Conservation (phyloP, 2,329 filamentous ascomycete species). For the Mycosphaerelloides madeirae region DNA sequence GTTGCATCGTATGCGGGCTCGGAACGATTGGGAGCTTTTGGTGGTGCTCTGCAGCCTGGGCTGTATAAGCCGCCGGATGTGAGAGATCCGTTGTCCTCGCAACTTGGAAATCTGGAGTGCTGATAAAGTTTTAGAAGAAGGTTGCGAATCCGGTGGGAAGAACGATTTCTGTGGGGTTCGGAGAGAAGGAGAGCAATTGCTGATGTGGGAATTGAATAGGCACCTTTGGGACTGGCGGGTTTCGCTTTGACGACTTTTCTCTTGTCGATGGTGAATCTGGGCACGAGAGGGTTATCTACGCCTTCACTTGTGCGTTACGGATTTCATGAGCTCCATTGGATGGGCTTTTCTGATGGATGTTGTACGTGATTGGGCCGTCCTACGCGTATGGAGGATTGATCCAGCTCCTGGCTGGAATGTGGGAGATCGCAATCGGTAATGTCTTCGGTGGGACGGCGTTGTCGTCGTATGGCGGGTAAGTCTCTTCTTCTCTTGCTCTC, state of each 20-base stretch:
- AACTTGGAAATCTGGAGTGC: slow-evolving; percentile 1
- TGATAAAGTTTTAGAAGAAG: not conserved
- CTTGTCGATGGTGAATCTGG: slow-evolving; percentile 6
- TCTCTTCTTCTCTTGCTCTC: too few species aligned
- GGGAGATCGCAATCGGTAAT: slow-evolving; percentile 6
- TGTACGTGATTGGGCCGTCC: slow-evolving; percentile 3
- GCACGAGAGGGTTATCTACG: not conserved
- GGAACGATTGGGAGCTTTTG: slow-evolving; percentile 1
- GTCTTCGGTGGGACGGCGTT: slow-evolving; percentile 8
- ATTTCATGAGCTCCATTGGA: too few species aligned
- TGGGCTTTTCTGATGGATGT: not conserved
- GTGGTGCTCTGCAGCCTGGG: slow-evolving; percentile 6
- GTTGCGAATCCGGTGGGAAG: too few species aligned
- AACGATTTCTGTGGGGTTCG: too few species aligned
- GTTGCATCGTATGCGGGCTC: slow-evolving; percentile 1
- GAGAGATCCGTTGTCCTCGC: too few species aligned
- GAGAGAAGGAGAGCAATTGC: too few species aligned
- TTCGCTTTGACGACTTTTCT: slow-evolving; percentile 8
- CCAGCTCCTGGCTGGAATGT: slow-evolving; percentile 7
- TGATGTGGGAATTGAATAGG: too few species aligned
- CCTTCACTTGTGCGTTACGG: not conserved
- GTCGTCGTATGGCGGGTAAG: slow-evolving; percentile 3
- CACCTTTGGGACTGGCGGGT: slow-evolving; percentile 4
- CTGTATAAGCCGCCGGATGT: slow-evolving; percentile 4
- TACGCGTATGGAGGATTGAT: slow-evolving; percentile 4